Conservation (phyloP, 2,329 filamentous ascomycete species). For the Ilyonectria robusta region DNA sequence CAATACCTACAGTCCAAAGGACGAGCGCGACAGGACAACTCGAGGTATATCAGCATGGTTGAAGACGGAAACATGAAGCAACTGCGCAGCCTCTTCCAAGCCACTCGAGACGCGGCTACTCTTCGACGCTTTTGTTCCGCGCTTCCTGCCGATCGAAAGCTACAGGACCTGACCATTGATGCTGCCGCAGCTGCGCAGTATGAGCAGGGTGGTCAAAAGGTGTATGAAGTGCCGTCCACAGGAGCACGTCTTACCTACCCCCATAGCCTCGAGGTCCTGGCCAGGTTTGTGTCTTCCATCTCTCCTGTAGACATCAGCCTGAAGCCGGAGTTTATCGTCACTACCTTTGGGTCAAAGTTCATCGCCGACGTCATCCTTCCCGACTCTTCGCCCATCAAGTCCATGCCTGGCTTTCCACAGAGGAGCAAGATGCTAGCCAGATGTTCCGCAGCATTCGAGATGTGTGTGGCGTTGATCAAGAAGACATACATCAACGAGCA, state of each 20-base stretch:
- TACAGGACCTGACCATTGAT: constrained; percentile 45
- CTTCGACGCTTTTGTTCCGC: constrained; percentile 83
- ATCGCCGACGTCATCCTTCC: constrained; percentile 86
- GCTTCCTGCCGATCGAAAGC: constrained; percentile 80
- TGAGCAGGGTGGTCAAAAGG: constrained; percentile 56
- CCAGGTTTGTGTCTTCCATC: constrained; percentile 80
- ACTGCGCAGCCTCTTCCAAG: constrained; percentile 68
- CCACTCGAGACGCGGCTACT: constrained; percentile 70
- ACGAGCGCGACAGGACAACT: constrained; percentile 82
- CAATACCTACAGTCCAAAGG: constrained; percentile 96
- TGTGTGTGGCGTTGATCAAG: constrained; percentile 79
- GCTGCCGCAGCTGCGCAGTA: constrained; percentile 28
- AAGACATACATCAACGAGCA: constrained; percentile 79
- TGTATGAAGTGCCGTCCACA: constrained; percentile 74
- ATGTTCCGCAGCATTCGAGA: constrained; percentile 89
- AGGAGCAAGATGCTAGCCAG: constrained; percentile 84
- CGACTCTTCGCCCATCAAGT: constrained; percentile 78
- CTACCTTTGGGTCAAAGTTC: constrained; percentile 70
- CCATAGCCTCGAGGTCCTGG: constrained; percentile 79
- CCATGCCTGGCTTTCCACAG: constrained; percentile 73
- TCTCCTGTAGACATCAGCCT: constrained; percentile 48
- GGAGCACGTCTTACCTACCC: constrained; percentile 85
- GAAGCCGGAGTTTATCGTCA: constrained; percentile 73
- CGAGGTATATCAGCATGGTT: constrained; percentile 87
- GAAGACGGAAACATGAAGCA: constrained; percentile 79